phyloP scores from a whole-genome alignment of 2,329 filamentous ascomycete genomes.

The Clonostachys rhizophaga region DNA sequence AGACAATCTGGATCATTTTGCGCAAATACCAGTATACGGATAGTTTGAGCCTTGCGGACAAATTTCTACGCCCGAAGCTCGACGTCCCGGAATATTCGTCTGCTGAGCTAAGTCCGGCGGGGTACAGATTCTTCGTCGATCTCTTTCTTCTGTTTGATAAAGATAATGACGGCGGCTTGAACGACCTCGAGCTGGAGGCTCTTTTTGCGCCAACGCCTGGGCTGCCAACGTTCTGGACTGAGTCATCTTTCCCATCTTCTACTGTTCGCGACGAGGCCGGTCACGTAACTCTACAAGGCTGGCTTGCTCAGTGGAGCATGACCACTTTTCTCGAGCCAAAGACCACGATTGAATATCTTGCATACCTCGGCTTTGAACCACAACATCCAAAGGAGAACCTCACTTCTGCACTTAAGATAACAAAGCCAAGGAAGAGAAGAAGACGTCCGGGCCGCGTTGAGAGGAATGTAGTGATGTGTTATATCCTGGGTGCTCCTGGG shows the following conservation, averaged over 20 bases:
- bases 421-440: slow-evolving; percentile 83
- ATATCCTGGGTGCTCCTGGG: slow-evolving; percentile 78
- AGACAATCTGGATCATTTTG: slow-evolving; percentile 97
- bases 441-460: slow-evolving; percentile 80
- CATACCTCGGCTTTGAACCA: slow-evolving; percentile 91
- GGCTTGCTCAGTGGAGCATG: slow-evolving; percentile 99
- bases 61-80: slow-evolving; percentile 87
- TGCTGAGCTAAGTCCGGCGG: slow-evolving; percentile 87
- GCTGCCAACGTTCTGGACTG: slow-evolving; percentile 79
- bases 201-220: slow-evolving; percentile 93
- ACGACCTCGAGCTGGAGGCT: slow-evolving; percentile 76
- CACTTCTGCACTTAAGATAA: slow-evolving; percentile 84
- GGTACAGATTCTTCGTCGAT: slow-evolving; percentile 97
- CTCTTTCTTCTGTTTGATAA: slow-evolving; percentile 93
- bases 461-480: slow-evolving; percentile 90
- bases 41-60: slow-evolving; percentile 86
- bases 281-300: slow-evolving; percentile 92
- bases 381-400: slow-evolving; percentile 70
- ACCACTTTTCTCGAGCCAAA: slow-evolving; percentile 95
- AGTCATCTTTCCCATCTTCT: slow-evolving; percentile 85
- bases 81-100: slow-evolving; percentile 91
- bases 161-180: slow-evolving; percentile 93
- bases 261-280: slow-evolving; percentile 95
- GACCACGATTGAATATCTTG: slow-evolving; percentile 91
- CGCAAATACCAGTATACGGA: slow-evolving; percentile 95